These are phyloP conservation scores for Oryza meridionalis DNA, from an alignment of 176 grass and related monocot genomes.

Conservation along the genomic window DNA sequence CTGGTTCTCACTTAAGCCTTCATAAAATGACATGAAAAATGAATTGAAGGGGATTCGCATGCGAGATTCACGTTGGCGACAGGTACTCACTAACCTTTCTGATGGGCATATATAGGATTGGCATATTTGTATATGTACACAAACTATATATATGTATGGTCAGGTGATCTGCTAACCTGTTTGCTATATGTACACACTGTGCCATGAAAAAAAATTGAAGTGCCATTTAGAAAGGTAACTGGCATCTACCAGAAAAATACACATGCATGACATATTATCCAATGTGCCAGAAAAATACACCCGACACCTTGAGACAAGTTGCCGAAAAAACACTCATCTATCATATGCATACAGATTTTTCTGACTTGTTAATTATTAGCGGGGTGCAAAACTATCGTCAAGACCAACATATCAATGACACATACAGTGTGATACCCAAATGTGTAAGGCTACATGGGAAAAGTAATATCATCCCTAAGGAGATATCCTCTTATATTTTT, in stretches of 20 bases:
- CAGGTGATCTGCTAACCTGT: not conserved
- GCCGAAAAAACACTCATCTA: too few relatives aligned
- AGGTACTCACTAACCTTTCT: not conserved
- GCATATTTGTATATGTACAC: not conserved
- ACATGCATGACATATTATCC: not conserved
- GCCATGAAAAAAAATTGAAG: not conserved
- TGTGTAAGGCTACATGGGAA: too few relatives aligned
- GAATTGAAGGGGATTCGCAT: not conserved
- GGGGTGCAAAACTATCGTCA: too few relatives aligned
- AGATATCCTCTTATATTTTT: too few relatives aligned
- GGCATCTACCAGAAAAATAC: not conserved
- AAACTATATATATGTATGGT: not conserved
- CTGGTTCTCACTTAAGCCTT: not conserved
- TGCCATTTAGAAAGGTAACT: not conserved
- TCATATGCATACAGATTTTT: not conserved
- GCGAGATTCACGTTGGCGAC: constrained; percentile 28
- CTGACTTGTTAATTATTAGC: too few relatives aligned
- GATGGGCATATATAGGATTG: not conserved
- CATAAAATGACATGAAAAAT: not conserved
- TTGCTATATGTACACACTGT: not conserved
- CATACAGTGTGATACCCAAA: not conserved
- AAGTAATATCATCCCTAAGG: too few relatives aligned
- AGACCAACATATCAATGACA: not conserved
- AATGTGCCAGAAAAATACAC: not conserved
- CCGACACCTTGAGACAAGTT: too few relatives aligned